These are phyloP conservation scores for Podospora comata DNA, from an alignment of 495 filamentous ascomycete genomes.

Conservation along the genomic window DNA sequence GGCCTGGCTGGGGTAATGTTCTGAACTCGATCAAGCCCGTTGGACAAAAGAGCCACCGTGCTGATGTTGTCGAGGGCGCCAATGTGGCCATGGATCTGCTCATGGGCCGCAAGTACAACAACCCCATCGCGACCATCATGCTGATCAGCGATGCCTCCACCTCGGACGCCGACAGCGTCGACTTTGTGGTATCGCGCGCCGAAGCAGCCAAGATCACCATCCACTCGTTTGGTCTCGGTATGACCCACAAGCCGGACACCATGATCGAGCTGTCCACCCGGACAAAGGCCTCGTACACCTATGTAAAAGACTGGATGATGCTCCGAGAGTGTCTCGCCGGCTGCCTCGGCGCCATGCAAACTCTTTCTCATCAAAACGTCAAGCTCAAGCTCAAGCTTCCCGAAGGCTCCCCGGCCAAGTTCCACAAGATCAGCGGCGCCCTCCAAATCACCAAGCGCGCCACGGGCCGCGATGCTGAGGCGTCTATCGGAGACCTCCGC, in stretches of 20 bases:
- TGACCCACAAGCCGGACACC: conserved; percentile 97
- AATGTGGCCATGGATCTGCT: conserved; percentile 99
- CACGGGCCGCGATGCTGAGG: conserved; percentile 94
- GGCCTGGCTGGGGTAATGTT: conserved; percentile 87
- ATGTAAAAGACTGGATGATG: conserved; percentile 99
- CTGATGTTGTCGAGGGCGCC: conserved; percentile 95
- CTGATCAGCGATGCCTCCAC: conserved; percentile 99
- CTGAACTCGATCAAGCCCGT: conserved; percentile 87
- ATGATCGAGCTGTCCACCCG: conserved; percentile 96
- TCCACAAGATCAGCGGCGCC: conserved; percentile 97
- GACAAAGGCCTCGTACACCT: conserved; percentile 95
- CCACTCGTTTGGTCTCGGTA: conserved; percentile 91
- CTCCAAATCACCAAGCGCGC: conserved; percentile 96
- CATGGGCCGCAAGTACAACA: conserved; percentile 96
- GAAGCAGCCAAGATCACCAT: conserved; percentile 98
- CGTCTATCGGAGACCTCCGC: conserved; percentile 83
- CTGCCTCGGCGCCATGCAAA: conserved; percentile 90
- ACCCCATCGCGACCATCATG: conserved; percentile 93
- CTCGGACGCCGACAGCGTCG: conserved; percentile 90
- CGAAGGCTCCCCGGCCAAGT: conserved; percentile 95
- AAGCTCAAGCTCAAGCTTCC: conserved; percentile 93
- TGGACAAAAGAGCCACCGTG: conserved; percentile 92
- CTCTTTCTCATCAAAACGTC: conserved; percentile 96
- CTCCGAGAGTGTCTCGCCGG: conserved; percentile 94
- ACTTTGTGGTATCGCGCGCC: conserved; percentile 96